Percentiles rank a stretch among this genome's conserved stretches.
These are phyloP conservation scores for Lachnellula cervina DNA, from an alignment of 2,329 filamentous ascomycete species.

Conservation along the genomic window DNA sequence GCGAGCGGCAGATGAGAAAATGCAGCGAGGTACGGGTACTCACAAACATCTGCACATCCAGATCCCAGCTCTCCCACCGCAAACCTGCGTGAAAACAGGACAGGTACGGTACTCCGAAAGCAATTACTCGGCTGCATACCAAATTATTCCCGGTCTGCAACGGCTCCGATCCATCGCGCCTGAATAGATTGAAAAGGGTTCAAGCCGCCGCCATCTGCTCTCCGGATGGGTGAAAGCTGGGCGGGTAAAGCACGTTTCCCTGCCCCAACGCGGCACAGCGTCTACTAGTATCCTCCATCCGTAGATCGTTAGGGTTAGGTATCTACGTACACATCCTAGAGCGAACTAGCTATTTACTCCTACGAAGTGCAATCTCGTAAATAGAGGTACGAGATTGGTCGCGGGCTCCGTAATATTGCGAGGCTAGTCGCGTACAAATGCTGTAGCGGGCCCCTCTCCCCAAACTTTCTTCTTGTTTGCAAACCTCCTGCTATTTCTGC, in stretches of 20 bases:
- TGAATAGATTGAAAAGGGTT: neutral
- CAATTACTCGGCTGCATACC: neutral
- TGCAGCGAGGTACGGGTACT: too few relatives aligned
- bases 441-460: neutral
- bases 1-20: too few relatives aligned
- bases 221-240: neutral
- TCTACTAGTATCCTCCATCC: too few relatives aligned
- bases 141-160: neutral
- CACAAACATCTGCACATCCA: too few relatives aligned
- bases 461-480: neutral
- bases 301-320: neutral
- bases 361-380: neutral
- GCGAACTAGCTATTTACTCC: neutral
- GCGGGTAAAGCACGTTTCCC: neutral
- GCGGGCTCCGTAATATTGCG: too few relatives aligned
- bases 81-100: too few relatives aligned
- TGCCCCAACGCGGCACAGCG: neutral
- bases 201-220: neutral
- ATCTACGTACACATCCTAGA: neutral
- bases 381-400: neutral
- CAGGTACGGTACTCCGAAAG: too few relatives aligned
- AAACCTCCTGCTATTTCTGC: slow-evolving; percentile 6
- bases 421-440: neutral
- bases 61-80: too few relatives aligned
- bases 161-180: neutral